Evolutionary conservation across 345 rosid genomes (phyloP).

Genomic region (Ceriops decandra): DNA sequence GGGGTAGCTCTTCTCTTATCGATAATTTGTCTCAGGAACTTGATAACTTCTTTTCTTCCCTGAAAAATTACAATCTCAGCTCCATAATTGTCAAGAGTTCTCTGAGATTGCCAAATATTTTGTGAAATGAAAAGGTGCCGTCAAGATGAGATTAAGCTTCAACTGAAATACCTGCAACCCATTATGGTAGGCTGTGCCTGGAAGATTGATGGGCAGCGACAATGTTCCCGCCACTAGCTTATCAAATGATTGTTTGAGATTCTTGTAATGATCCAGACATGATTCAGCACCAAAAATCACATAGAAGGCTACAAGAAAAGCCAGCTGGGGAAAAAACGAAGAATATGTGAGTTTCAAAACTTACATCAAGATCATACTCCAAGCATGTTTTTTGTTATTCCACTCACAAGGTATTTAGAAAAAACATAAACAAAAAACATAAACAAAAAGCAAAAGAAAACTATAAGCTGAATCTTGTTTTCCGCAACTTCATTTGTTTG

Average conservation of each 20-base stretch:
- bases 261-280: background rate
- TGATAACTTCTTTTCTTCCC: conserved; percentile 61
- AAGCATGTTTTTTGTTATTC: too few species aligned
- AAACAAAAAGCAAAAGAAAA: background rate
- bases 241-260: conserved; percentile 11
- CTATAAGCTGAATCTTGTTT: background rate
- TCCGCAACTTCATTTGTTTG: background rate
- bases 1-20: conserved; percentile 49
- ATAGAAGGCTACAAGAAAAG: conserved; percentile 3
- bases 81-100: background rate
- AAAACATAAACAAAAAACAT: too few species aligned
- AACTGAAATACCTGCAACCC: conserved; percentile 12
- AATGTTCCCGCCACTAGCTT: background rate
- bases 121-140: background rate
- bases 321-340: conserved; percentile 10
- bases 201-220: conserved; percentile 21
- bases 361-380: too few species aligned
- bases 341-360: too few species aligned
- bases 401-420: background rate
- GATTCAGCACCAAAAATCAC: background rate
- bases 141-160: background rate
- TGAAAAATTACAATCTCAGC: conserved; percentile 18
- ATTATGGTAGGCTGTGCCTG: conserved; percentile 15
- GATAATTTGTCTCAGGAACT: conserved; percentile 48
- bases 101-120: background rate